These are phyloP conservation scores for Penicillium sp. DNA, from an alignment of 2,329 filamentous ascomycete genomes.

Conservation along the genomic window DNA sequence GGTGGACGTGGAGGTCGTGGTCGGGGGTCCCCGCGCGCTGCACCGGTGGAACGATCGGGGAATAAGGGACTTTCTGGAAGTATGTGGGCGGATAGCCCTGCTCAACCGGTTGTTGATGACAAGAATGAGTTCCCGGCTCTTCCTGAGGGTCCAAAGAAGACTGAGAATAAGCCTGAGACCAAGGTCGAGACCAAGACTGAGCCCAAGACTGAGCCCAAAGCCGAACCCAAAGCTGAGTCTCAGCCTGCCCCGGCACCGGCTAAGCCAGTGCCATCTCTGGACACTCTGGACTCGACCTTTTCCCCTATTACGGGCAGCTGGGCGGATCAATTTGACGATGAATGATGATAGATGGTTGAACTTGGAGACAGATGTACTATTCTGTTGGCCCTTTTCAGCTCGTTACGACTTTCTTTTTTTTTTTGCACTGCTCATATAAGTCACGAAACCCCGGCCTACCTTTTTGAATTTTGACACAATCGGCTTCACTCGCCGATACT, in stretches of 20 bases:
- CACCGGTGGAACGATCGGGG: conserved; percentile 23
- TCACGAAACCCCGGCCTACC: no score
- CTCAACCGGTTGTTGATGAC: conserved; percentile 28
- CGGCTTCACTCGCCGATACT: no score
- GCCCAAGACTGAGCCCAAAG: neutral
- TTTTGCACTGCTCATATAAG: conserved; percentile 7
- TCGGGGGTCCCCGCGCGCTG: conserved; percentile 26
- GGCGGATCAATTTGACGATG: conserved; percentile 36
- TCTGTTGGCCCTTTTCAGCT: neutral
- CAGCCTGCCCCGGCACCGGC: neutral
- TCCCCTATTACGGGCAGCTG: conserved; percentile 34
- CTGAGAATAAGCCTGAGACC: conserved; percentile 9
- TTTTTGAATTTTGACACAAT: no score
- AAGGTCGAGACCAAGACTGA: conserved; percentile 6
- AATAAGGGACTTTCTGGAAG: conserved; percentile 20
- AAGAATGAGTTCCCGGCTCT: conserved; percentile 41
- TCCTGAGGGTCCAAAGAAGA: conserved; percentile 28
- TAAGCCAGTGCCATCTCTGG: conserved; percentile 16
- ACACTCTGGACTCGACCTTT: conserved; percentile 28
- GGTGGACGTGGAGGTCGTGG: conserved; percentile 29
- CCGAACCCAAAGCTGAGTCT: no score
- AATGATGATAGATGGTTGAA: neutral
- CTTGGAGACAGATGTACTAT: neutral
- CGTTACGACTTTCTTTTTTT: conserved; percentile 5
- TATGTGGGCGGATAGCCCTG: conserved; percentile 8